Percentiles rank a stretch among this genome's conserved stretches.
Evolutionary conservation across 345 rosid species (phyloP).

Genomic region (Lepidium africanum): DNA sequence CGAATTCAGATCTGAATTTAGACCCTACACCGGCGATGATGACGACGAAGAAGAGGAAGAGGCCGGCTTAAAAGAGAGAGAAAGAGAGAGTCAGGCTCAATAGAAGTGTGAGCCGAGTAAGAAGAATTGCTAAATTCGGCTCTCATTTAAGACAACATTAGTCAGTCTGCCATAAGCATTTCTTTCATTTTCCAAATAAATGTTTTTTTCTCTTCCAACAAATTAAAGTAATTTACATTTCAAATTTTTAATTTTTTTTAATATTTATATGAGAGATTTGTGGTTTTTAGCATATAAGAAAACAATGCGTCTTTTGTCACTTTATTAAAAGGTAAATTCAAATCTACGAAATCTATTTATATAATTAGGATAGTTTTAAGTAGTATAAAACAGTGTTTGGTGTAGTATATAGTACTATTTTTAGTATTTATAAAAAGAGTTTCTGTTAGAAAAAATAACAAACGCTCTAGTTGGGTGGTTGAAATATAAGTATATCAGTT

Average conservation of each 20-base stretch:
- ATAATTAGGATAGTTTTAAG: not conserved
- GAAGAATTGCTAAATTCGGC: constrained; percentile 5
- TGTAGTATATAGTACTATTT: not conserved
- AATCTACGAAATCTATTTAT: not conserved
- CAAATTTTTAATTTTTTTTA: no score
- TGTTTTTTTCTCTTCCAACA: not conserved
- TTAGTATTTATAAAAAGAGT: not conserved
- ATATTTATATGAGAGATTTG: no score
- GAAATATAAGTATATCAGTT: constrained; percentile 2
- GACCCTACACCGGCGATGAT: constrained; percentile 11
- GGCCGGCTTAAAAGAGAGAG: not conserved
- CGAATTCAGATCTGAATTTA: constrained; percentile 34
- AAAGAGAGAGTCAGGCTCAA: constrained; percentile 2
- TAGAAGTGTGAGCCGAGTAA: not conserved
- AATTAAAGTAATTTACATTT: no score
- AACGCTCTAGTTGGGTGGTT: constrained; percentile 23
- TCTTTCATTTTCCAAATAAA: not conserved
- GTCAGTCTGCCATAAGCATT: not conserved
- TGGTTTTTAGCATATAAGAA: not conserved
- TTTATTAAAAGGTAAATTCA: not conserved
- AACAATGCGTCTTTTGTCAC: not conserved
- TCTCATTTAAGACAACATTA: constrained; percentile 20
- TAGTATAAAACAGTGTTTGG: not conserved
- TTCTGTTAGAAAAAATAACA: not conserved
- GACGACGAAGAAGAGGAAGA: not conserved